A percentile compares a stretch with the other conserved stretches of the same genome.
Evolutionary conservation across 495 filamentous ascomycete genomes (phyloP).

Genomic region (Penicillium antarcticum): DNA sequence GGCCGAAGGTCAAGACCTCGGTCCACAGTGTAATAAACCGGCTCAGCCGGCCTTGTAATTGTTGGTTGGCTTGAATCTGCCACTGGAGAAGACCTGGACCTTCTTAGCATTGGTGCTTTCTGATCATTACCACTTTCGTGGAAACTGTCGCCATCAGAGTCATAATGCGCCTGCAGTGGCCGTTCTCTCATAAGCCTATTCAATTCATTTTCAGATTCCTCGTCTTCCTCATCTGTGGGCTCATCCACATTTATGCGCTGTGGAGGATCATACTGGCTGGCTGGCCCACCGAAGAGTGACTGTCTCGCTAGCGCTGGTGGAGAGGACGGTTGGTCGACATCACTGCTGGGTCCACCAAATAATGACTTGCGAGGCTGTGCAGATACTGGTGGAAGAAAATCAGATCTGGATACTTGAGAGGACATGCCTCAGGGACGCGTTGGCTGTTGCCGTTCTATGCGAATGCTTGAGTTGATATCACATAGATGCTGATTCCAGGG

Average conservation of each 20-base stretch:
- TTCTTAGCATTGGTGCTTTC: background rate
- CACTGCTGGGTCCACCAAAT: constrained; percentile 39
- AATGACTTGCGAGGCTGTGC: constrained; percentile 34
- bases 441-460: background rate
- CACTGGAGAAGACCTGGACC: too few relatives aligned
- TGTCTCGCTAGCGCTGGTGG: constrained; percentile 16
- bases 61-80: too few relatives aligned
- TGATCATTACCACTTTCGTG: constrained; percentile 18
- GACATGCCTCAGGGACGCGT: constrained; percentile 32
- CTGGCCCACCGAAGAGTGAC: constrained; percentile 34
- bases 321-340: constrained; percentile 25
- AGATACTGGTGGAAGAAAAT: constrained; percentile 30
- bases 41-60: background rate
- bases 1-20: constrained; percentile 22
- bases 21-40: constrained; percentile 13
- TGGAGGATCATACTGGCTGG: constrained; percentile 20
- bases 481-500: background rate
- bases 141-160: constrained; percentile 26
- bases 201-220: constrained; percentile 16
- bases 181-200: constrained; percentile 23
- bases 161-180: constrained; percentile 13
- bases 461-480: background rate
- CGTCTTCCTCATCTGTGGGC: constrained; percentile 4
- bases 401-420: constrained; percentile 22
- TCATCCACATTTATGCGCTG: constrained; percentile 8